Evolutionary conservation across 768 basidiomycete genomes (phyloP), one percentile per base, ranked within the genome.

Genomic region (Lactarius deliciosus): DNA sequence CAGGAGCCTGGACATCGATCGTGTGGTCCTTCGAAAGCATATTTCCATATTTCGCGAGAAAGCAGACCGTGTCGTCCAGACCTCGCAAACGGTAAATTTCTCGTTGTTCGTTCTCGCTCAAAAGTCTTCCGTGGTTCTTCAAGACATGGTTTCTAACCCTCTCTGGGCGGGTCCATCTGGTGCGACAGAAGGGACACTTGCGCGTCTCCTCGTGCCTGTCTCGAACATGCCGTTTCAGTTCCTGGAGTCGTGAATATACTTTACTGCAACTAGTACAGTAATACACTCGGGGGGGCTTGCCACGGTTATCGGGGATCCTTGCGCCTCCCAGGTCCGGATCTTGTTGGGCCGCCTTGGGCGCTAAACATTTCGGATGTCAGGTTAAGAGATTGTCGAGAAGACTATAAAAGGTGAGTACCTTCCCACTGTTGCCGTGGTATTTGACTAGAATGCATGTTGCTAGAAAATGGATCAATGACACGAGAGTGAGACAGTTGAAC

Each of bases 161-260:
- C 41, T 28, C 54, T 28, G 59, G 41, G 28, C 64, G 59, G 25
- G 18, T 61, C 64, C 60, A 65, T n/a, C 20, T 40, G 25, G 3
- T 18, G 20, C 36, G 5, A 6, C 64, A 65, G 43, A 65, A 57
- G 30, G 55, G 32, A 30, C 64, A 65, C 54, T 57, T 22, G 25
- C 20, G 54, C 25, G 5, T 34, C 15, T 15, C 20, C 2, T 13
- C 8, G n/a, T 65, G 64, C 6, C 30, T 57, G 25, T 65, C 64
- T 13, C 32, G 56, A 2, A 5, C 11, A 22, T 65, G 64, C 9
- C 60, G 43, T 25, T 2, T 43, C 5, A 61, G 34, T 30, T 65
- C 64, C 10, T 65, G 64, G 9, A 5, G 22, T 30, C 64, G 30
- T 40, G 34, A 2, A 32, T 61, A 65, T 1, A 10, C 20, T 34